These are phyloP conservation scores for Irpex sp. DNA, from an alignment of 1,284 basidiomycete genomes.

Conservation along the genomic window DNA sequence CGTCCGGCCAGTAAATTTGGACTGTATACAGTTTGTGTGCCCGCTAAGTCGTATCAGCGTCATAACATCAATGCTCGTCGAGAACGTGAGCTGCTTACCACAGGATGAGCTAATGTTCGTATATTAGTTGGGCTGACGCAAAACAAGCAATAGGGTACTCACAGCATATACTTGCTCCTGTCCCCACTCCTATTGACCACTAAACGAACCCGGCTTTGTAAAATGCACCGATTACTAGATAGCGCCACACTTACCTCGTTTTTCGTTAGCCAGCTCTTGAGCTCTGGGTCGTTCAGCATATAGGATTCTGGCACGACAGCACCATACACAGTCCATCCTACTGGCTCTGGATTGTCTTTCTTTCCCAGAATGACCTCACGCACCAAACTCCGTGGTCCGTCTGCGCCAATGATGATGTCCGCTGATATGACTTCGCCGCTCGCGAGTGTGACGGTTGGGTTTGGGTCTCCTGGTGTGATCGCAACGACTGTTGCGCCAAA, in stretches of 20 bases:
- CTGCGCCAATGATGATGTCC: slow-evolving; percentile 22
- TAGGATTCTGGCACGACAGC: slow-evolving; percentile 31
- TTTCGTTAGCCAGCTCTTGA: not conserved
- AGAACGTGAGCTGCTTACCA: slow-evolving; percentile 4
- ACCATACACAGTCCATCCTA: slow-evolving; percentile 24
- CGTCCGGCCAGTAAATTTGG: slow-evolving; percentile 12
- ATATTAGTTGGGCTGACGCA: not conserved
- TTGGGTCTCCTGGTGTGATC: slow-evolving; percentile 9
- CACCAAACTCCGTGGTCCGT: slow-evolving; percentile 2
- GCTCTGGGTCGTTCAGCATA: slow-evolving; percentile 2
- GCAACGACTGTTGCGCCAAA: slow-evolving; percentile 32
- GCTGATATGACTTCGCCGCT: slow-evolving; percentile 28
- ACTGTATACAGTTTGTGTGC: slow-evolving; percentile 12
- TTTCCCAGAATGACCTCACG: not conserved
- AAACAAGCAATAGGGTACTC: too few relatives aligned
- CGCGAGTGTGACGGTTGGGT: slow-evolving; percentile 23
- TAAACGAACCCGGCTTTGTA: not conserved
- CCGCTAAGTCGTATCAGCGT: not conserved
- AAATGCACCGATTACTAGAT: not conserved
- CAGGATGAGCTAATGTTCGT: slow-evolving; percentile 9
- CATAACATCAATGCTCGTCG: not conserved
- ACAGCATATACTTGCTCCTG: slow-evolving; percentile 1
- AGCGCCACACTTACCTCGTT: slow-evolving; percentile 2
- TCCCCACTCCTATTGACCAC: slow-evolving; percentile 5
- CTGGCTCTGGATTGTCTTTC: not conserved